Percentiles rank a stretch among this genome's conserved stretches.
Evolutionary conservation across 306 rosid species (phyloP).

Genomic region (Canavalia ensiformis): DNA sequence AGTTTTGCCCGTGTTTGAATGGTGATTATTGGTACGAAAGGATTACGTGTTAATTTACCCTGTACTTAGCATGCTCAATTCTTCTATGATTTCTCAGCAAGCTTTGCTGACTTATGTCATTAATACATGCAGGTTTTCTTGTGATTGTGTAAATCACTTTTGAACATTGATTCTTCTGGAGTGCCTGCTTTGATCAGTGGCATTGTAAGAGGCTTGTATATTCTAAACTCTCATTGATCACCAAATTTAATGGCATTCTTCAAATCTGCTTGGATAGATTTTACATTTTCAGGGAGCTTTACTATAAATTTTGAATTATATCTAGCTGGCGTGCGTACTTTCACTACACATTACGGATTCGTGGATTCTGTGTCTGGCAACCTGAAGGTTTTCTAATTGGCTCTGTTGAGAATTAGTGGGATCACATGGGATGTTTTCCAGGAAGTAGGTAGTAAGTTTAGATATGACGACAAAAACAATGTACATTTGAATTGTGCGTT

Average conservation of each 20-base stretch:
- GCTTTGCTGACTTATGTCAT: slow-evolving; percentile 25
- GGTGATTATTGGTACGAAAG: slow-evolving; percentile 1
- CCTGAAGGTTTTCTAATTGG: slow-evolving; percentile 47
- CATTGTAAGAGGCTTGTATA: slow-evolving; percentile 40
- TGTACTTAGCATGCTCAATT: slow-evolving; percentile 2
- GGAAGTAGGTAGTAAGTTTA: slow-evolving; percentile 51
- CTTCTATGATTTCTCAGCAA: slow-evolving; percentile 35
- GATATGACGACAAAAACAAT: slow-evolving; percentile 56
- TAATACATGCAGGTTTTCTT: slow-evolving; percentile 59
- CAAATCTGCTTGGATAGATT: slow-evolving; percentile 55
- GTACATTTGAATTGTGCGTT: slow-evolving; percentile 68
- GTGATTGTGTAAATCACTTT: slow-evolving; percentile 57
- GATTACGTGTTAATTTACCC: slow-evolving; percentile 10
- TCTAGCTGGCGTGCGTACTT: slow-evolving; percentile 59
- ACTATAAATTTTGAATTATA: slow-evolving; percentile 58
- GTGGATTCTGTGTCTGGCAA: slow-evolving; percentile 50
- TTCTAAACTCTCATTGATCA: slow-evolving; percentile 39
- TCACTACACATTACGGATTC: slow-evolving; percentile 49
- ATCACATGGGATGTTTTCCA: slow-evolving; percentile 46
- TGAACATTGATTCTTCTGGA: slow-evolving; percentile 64
- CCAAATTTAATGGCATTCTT: slow-evolving; percentile 59
- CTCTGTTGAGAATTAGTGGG: slow-evolving; percentile 50
- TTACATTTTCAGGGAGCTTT: slow-evolving; percentile 44
- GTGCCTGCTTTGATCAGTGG: slow-evolving; percentile 55
- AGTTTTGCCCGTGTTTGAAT: slow-evolving; percentile 27